A percentile compares a stretch with the other conserved stretches of the same genome.
These are phyloP conservation scores for Limnanthes douglasii DNA, from an alignment of 345 rosid genomes.

Conservation along the genomic window DNA sequence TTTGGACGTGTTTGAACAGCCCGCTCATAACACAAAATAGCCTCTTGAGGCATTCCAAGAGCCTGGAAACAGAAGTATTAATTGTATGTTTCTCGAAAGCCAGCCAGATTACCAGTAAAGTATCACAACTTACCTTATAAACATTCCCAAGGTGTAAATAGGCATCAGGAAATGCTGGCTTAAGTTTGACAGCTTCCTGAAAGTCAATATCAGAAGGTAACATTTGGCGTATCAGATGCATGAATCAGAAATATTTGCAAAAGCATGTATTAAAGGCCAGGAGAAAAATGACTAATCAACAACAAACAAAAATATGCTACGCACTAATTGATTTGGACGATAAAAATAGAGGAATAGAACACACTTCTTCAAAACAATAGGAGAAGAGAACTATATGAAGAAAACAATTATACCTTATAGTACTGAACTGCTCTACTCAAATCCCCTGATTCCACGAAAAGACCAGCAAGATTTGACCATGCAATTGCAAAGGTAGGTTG, in stretches of 20 bases:
- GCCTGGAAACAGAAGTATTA: constrained; percentile 52
- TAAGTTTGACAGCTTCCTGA: constrained; percentile 94
- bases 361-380: not conserved
- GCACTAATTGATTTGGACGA: too few species aligned
- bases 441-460: constrained; percentile 98
- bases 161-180: constrained; percentile 90
- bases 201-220: not conserved
- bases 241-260: not conserved
- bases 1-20: constrained; percentile 80
- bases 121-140: constrained; percentile 64
- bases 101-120: constrained; percentile 9
- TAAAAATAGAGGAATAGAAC: not conserved
- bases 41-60: constrained; percentile 89
- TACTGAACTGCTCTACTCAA: constrained; percentile 84
- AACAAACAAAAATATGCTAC: too few species aligned
- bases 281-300: too few species aligned
- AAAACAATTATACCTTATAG: constrained; percentile 50
- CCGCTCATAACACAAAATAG: constrained; percentile 77
- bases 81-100: constrained; percentile 20
- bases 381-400: constrained; percentile 1
- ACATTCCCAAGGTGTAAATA: constrained; percentile 93
- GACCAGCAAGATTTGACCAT: constrained; percentile 99
- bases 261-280: too few species aligned
- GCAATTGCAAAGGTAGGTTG: constrained; percentile 98
- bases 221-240: not conserved